Conservation (phyloP, 768 basidiomycete species). For the Kwoniella heveanensis region DNA sequence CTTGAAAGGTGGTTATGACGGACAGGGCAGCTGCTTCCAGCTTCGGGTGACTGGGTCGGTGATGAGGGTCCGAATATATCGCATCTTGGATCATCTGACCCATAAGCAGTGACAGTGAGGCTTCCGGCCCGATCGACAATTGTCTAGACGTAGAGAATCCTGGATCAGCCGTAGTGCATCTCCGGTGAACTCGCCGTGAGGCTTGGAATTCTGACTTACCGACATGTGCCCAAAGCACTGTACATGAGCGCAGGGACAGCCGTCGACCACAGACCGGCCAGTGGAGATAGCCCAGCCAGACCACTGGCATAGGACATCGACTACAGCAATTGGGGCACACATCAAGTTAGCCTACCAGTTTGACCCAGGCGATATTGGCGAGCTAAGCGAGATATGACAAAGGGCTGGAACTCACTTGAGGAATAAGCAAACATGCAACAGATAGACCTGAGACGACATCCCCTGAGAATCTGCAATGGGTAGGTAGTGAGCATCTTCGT, state of each 20-base stretch:
- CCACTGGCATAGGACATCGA: conserved; percentile 90
- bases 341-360: neutral
- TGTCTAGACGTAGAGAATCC: conserved; percentile 36
- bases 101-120: conserved; percentile 79
- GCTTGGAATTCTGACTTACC: conserved; percentile 53
- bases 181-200: too few relatives aligned
- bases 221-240: conserved; percentile 79
- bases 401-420: conserved; percentile 43
- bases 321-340: conserved; percentile 46
- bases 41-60: conserved; percentile 59
- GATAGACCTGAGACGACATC: conserved; percentile 85
- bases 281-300: conserved; percentile 78
- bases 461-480: conserved; percentile 62
- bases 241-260: conserved; percentile 86
- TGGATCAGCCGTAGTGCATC: neutral
- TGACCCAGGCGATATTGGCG: neutral
- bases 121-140: conserved; percentile 70
- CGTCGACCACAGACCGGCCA: conserved; percentile 82
- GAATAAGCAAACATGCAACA: conserved; percentile 60
- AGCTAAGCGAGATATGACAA: neutral
- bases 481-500: neutral
- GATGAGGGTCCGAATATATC: conserved; percentile 61
- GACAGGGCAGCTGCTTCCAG: conserved; percentile 68
- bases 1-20: conserved; percentile 83
- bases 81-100: conserved; percentile 81